Percentiles rank a stretch among this genome's conserved stretches.
phyloP scores from a whole-genome alignment of 371 early-diverging fungal species.

The Apophysomyces ossiformis region DNA sequence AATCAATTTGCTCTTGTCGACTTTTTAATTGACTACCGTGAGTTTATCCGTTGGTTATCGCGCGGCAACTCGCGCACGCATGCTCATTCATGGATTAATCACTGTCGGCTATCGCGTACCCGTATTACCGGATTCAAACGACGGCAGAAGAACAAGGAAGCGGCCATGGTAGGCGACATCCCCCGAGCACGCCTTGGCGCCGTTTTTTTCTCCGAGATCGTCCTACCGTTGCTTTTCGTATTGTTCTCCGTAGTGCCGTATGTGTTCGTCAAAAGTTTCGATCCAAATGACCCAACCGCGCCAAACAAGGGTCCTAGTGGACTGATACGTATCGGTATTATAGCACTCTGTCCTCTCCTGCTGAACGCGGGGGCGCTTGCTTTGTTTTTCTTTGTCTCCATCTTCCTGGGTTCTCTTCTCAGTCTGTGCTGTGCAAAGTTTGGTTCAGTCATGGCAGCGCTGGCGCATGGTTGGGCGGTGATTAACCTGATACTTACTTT shows the following conservation, averaged over 20 bases:
- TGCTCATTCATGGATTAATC: constrained; percentile 80
- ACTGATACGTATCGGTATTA: constrained; percentile 63
- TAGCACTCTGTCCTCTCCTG: constrained; percentile 75
- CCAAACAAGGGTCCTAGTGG: constrained; percentile 53
- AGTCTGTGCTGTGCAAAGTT: constrained; percentile 71
- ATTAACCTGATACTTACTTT: constrained; percentile 64
- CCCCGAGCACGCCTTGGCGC: constrained; percentile 70
- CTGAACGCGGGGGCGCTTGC: constrained; percentile 74
- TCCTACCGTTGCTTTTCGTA: constrained; percentile 74
- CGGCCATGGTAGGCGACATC: constrained; percentile 63
- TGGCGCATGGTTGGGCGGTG: constrained; percentile 72
- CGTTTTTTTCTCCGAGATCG: constrained; percentile 77
- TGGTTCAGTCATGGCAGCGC: constrained; percentile 72
- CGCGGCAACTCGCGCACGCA: constrained; percentile 77
- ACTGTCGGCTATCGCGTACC: constrained; percentile 73
- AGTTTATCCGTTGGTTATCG: constrained; percentile 83
- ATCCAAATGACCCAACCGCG: constrained; percentile 32
- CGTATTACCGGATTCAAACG: constrained; percentile 85
- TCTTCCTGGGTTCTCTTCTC: constrained; percentile 69
- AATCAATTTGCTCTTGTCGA: constrained; percentile 79
- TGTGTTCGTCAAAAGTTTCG: constrained; percentile 65
- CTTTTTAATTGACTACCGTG: constrained; percentile 81
- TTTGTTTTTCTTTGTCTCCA: constrained; percentile 73
- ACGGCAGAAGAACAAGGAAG: constrained; percentile 39
- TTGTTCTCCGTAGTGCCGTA: constrained; percentile 65